These are phyloP conservation scores for Crataegus laevigata DNA, from an alignment of 306 rosid genomes.

Conservation along the genomic window DNA sequence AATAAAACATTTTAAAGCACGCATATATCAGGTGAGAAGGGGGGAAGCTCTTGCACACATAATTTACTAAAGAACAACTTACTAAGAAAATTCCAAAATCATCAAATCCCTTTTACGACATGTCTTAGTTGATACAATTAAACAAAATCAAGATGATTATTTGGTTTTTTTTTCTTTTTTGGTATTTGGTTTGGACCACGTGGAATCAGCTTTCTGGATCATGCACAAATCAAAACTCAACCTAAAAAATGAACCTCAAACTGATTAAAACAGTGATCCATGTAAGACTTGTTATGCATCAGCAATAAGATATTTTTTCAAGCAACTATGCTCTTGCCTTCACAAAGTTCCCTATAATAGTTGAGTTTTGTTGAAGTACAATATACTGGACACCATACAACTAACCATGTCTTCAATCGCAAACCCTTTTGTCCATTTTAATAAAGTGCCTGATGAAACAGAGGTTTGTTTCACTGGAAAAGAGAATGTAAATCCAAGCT, in stretches of 20 bases:
- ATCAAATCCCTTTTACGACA: neutral
- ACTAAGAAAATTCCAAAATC: neutral
- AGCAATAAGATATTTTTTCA: neutral
- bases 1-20: slow-evolving; percentile 17
- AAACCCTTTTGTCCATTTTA: slow-evolving; percentile 91
- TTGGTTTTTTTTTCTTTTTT: too few species aligned
- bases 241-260: neutral
- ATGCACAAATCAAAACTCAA: neutral
- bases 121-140: neutral
- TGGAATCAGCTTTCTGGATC: neutral
- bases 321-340: neutral
- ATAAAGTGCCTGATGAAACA: slow-evolving; percentile 67
- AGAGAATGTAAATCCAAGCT: slow-evolving; percentile 91
- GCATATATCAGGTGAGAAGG: neutral
- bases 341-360: slow-evolving; percentile 2
- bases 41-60: neutral
- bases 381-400: slow-evolving; percentile 19
- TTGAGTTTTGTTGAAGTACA: slow-evolving; percentile 4
- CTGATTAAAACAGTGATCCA: neutral
- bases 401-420: slow-evolving; percentile 69
- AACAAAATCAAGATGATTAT: neutral
- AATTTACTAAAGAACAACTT: neutral
- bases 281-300: neutral
- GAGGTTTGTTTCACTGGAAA: slow-evolving; percentile 81
- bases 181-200: neutral